Percentiles rank a stretch among this genome's conserved stretches.
These are phyloP conservation scores for Eucalyptus sp. DNA, from an alignment of 345 rosid genomes.

Conservation along the genomic window DNA sequence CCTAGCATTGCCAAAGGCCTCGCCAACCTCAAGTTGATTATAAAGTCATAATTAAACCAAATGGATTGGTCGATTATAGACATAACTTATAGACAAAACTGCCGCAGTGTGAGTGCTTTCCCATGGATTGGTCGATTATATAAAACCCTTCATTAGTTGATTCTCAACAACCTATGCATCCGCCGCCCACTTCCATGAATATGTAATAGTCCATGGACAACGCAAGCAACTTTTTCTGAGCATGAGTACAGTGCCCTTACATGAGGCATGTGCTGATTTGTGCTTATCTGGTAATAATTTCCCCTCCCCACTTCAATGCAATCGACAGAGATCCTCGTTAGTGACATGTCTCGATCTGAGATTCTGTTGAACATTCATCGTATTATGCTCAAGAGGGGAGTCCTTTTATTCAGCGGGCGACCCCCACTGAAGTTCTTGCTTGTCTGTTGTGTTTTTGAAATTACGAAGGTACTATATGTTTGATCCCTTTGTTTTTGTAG, in stretches of 20 bases:
- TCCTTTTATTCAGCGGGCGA: not conserved
- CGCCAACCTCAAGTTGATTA: accelerated
- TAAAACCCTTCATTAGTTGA: not conserved
- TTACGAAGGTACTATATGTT: not conserved
- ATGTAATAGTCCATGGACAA: not conserved
- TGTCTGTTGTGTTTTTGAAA: not conserved
- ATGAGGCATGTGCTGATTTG: not conserved
- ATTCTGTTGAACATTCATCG: not conserved
- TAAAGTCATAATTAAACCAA: too few species aligned
- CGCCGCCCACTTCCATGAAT: not conserved
- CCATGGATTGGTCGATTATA: not conserved
- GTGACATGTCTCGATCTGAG: not conserved
- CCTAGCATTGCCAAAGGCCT: not conserved
- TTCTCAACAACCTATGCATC: not conserved
- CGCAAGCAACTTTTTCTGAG: not conserved
- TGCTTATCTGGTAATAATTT: not conserved
- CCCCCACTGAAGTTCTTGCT: not conserved
- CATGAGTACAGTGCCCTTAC: not conserved
- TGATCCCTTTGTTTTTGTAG: not conserved
- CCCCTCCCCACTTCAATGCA: not conserved
- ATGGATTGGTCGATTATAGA: too few species aligned
- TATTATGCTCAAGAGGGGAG: not conserved
- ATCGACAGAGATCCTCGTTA: not conserved
- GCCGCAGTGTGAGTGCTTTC: not conserved
- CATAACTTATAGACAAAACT: not conserved